These are phyloP conservation scores for Mortierella hygrophila DNA, from an alignment of 192 early-diverging fungal genomes.

Conservation along the genomic window DNA sequence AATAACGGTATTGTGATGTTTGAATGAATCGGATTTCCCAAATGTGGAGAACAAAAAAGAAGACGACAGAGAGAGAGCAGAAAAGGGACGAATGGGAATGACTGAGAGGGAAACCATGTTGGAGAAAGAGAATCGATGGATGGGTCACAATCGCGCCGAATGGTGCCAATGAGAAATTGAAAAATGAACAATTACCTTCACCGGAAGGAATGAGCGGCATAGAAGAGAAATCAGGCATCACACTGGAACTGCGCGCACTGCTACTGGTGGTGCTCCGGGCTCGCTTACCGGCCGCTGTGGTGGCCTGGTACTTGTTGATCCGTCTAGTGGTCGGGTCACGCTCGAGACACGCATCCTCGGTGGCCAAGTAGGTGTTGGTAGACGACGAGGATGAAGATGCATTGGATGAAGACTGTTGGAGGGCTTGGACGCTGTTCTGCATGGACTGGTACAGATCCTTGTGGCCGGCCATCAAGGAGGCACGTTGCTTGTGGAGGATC, in stretches of 20 bases:
- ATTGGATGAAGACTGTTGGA: neutral
- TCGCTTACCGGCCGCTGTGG: conserved; percentile 1
- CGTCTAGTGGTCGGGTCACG: conserved; percentile 17
- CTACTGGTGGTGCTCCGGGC: conserved; percentile 4
- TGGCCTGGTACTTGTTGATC: conserved; percentile 21
- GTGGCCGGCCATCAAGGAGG: conserved; percentile 52
- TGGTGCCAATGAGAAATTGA: conserved; percentile 2
- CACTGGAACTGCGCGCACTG: conserved; percentile 9
- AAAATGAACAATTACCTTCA: conserved; percentile 22
- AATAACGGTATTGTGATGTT: neutral
- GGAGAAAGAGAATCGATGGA: neutral
- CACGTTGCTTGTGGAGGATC: conserved; percentile 53
- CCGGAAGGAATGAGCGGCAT: neutral
- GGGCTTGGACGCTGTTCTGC: conserved; percentile 15
- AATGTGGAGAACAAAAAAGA: conserved; percentile 13
- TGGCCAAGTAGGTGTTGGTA: conserved; percentile 1
- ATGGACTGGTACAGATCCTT: conserved; percentile 43
- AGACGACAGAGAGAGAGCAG: neutral
- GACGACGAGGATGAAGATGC: conserved; percentile 8
- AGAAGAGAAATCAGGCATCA: conserved; percentile 14
- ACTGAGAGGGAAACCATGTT: neutral
- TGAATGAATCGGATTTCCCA: neutral
- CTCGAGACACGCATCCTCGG: conserved; percentile 24
- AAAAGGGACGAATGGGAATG: conserved; percentile 1
- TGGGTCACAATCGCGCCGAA: neutral